phyloP scores from a whole-genome alignment of 179 eudicot genomes.

The Beta lomatogona region DNA sequence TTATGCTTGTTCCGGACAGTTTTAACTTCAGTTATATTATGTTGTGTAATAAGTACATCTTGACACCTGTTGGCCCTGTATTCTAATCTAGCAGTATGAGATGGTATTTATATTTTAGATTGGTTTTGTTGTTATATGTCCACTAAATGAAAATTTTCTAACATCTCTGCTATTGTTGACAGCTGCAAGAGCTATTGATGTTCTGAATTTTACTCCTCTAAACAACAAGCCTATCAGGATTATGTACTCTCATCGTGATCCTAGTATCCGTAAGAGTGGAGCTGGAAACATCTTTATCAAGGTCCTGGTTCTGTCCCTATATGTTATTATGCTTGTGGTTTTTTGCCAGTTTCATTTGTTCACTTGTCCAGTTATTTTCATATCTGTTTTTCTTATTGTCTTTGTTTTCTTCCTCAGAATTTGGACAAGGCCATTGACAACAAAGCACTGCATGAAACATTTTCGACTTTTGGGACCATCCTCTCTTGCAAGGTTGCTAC shows the following conservation, averaged over 20 bases:
- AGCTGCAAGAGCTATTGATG: conserved; percentile 69
- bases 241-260: conserved; percentile 70
- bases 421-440: conserved; percentile 75
- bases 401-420: conserved; percentile 39
- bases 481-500: conserved; percentile 79
- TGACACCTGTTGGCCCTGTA: no score
- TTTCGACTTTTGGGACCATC: conserved; percentile 64
- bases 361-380: neutral
- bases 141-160: neutral
- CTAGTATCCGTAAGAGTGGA: conserved; percentile 64
- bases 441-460: conserved; percentile 68
- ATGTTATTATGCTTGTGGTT: neutral
- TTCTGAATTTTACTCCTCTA: conserved; percentile 69
- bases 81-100: no score
- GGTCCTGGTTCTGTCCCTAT: conserved; percentile 31
- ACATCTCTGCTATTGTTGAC: conserved; percentile 8
- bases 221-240: conserved; percentile 68
- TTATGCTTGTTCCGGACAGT: no score
- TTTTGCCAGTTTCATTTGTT: neutral
- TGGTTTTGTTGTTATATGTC: no score
- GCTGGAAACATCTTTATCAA: conserved; percentile 73
- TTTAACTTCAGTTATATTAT: no score
- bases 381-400: neutral
- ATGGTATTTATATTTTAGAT: no score
- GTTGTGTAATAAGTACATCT: no score